Conservation (phyloP, 2,329 filamentous ascomycete genomes). For the Akanthomyces uredinophilus region DNA sequence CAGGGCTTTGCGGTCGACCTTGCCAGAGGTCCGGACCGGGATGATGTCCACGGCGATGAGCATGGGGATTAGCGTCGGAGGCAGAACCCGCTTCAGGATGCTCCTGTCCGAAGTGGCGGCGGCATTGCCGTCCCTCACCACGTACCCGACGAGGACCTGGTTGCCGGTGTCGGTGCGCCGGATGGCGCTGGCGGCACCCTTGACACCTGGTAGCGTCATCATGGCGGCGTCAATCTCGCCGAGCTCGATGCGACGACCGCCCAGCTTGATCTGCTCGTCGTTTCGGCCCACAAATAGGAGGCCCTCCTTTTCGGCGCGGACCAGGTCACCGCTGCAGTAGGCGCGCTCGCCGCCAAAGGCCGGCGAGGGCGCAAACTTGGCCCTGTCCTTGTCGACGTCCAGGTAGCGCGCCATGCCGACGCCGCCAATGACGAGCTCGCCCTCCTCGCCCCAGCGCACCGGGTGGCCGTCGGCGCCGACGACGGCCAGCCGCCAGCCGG, state of each 20-base stretch:
- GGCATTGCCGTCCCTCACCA: conserved; percentile 14
- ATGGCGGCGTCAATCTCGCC: conserved; percentile 24
- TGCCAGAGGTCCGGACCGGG: conserved; percentile 20
- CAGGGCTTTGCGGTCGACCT: conserved; percentile 21
- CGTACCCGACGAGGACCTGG: conserved; percentile 20
- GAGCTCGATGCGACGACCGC: conserved; percentile 24
- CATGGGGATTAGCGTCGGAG: conserved; percentile 19
- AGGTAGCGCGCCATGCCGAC: conserved; percentile 22
- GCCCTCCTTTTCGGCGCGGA: conserved; percentile 20
- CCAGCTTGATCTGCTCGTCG: conserved; percentile 27
- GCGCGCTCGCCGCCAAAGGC: conserved; percentile 20
- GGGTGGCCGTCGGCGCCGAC: conserved; percentile 37
- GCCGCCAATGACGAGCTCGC: conserved; percentile 22
- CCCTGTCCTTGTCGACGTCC: conserved; percentile 18
- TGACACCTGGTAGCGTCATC: conserved; percentile 19
- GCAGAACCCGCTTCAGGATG: conserved; percentile 16
- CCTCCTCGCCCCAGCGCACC: conserved; percentile 29
- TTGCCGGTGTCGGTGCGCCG: conserved; percentile 19
- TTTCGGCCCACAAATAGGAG: conserved; percentile 23
- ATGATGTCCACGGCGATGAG: conserved; percentile 18
- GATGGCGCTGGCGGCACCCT: conserved; percentile 18
- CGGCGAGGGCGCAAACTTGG: conserved; percentile 19
- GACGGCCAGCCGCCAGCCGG: conserved; percentile 22
- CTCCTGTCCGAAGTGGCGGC: conserved; percentile 5
- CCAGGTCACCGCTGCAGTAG: conserved; percentile 24